These are phyloP conservation scores for Chimonanthus praecox DNA, from an alignment of 164 flowering plant genomes.

Conservation along the genomic window DNA sequence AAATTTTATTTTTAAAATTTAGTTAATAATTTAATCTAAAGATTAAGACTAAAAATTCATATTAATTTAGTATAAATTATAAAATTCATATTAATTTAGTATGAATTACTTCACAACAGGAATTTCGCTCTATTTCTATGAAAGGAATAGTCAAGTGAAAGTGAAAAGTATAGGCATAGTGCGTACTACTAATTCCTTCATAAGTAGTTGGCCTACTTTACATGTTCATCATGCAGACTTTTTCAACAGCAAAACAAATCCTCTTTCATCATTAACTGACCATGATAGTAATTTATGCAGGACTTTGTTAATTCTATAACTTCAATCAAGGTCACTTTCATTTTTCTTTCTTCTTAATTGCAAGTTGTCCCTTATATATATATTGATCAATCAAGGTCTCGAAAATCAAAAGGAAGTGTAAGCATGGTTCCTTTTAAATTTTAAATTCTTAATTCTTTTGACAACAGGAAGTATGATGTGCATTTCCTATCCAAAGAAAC, in stretches of 20 bases:
- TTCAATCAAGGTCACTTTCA: not conserved
- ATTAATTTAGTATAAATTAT: too few relatives aligned
- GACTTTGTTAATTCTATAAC: not conserved
- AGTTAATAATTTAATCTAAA: too few relatives aligned
- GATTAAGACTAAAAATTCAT: not conserved
- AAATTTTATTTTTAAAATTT: too few relatives aligned
- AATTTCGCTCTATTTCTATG: not conserved
- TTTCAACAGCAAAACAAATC: not conserved
- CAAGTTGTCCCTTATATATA: too few relatives aligned
- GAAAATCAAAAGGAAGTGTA: not conserved
- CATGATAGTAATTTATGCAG: not conserved
- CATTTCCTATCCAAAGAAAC: too few relatives aligned
- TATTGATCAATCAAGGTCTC: not conserved
- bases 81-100: not conserved
- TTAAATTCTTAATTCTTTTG: too few relatives aligned
- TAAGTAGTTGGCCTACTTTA: not conserved
- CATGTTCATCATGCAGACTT: not conserved
- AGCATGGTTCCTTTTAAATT: not conserved
- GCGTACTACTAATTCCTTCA: not conserved
- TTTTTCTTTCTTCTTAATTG: not conserved
- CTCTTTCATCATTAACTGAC: not conserved
- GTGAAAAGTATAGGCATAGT: too few relatives aligned
- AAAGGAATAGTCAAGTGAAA: not conserved
- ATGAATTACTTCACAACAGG: not conserved
- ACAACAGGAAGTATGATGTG: too few relatives aligned